Evolutionary conservation across 768 basidiomycete genomes (phyloP), one percentile per base, ranked within the genome.

Genomic region (Phylloporus rhodoxanthus): DNA sequence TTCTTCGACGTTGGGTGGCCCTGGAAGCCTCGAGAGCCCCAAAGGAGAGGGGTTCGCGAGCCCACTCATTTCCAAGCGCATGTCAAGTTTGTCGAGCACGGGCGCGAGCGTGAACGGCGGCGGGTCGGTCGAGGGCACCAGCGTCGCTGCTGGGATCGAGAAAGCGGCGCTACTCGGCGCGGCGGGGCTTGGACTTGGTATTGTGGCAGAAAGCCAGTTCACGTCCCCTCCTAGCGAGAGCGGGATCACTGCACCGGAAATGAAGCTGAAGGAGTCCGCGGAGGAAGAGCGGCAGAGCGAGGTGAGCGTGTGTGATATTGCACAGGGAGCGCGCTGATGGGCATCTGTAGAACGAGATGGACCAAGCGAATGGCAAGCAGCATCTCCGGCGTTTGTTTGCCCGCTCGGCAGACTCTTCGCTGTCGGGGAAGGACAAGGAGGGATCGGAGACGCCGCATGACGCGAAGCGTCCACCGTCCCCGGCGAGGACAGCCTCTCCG

Each of bases 281-380:
- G 70, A 68, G 4, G 82, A 82, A 11, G 85, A 87, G 52, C 62
- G 80, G 58, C 69, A 85, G 65, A 89, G 87, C 62, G 89, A 91
- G 62, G 88, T 87, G 56, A 47, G 80, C 70, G 39, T 19, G 25
- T 40, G 6, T 56, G 40, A 33, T 20, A 33, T 41, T 30, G 1
- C 9, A 53, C 47, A 3, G 25, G 8, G 17, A 7, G 32, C 17
- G 14, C 1, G 11, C 43, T 56, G 43, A 55, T 14, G 15, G n/a
- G 21, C 5, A 23, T 14, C 11, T 32, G 13, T 20, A 50, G 84
- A 75, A 75, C 37, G 83, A 86, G 57, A 67, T 70, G 44, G 67
- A 67, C 14, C 68, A 72, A 20, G 52, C 66, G 8, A 34, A 60
- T 25, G 67, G 62, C 0, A 75, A 65, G 32, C 42, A 43, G 43